A percentile compares a stretch with the other conserved stretches of the same genome.
Evolutionary conservation across 2,329 filamentous ascomycete genomes (phyloP).

Genomic region (Aspergillus hiratsukae): DNA sequence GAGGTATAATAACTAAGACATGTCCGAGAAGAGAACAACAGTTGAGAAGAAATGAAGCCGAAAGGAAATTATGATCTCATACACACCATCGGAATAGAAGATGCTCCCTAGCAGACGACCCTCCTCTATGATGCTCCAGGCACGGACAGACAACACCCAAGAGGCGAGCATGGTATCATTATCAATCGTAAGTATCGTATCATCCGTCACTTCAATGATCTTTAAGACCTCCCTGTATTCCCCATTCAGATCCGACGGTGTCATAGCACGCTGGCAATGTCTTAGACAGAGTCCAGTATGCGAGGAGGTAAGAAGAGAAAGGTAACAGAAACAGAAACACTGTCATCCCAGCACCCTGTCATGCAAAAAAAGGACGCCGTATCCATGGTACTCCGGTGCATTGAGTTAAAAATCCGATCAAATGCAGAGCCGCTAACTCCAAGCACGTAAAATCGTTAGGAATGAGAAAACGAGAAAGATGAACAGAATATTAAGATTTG

Average conservation of each 20-base stretch:
- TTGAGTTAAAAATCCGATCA: conserved; percentile 4
- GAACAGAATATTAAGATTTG: conserved; percentile 5
- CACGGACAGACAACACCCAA: conserved; percentile 9
- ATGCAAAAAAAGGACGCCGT: conserved; percentile 17
- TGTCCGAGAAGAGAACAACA: conserved; percentile 24
- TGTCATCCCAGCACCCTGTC: conserved; percentile 12
- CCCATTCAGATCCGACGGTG: conserved; percentile 2
- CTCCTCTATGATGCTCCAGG: conserved; percentile 19
- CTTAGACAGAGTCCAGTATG: neutral
- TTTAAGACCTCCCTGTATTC: neutral
- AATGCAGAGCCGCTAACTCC: conserved; percentile 14
- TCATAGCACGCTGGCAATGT: conserved; percentile 11
- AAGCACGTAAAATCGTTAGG: conserved; percentile 3
- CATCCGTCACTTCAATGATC: conserved; percentile 4
- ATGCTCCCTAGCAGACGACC: conserved; percentile 5
- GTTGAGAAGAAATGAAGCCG: conserved; percentile 9
- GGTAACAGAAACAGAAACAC: conserved; percentile 4
- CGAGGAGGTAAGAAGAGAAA: conserved; percentile 8
- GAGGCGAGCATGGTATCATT: conserved; percentile 12
- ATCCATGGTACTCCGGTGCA: neutral
- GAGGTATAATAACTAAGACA: conserved; percentile 35
- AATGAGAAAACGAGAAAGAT: conserved; percentile 5
- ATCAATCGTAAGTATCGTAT: conserved; percentile 20
- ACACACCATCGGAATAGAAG: conserved; percentile 18
- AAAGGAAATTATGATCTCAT: conserved; percentile 15